phyloP scores from a whole-genome alignment of 2,329 filamentous ascomycete genomes.

The Alternaria angustiovoidea region DNA sequence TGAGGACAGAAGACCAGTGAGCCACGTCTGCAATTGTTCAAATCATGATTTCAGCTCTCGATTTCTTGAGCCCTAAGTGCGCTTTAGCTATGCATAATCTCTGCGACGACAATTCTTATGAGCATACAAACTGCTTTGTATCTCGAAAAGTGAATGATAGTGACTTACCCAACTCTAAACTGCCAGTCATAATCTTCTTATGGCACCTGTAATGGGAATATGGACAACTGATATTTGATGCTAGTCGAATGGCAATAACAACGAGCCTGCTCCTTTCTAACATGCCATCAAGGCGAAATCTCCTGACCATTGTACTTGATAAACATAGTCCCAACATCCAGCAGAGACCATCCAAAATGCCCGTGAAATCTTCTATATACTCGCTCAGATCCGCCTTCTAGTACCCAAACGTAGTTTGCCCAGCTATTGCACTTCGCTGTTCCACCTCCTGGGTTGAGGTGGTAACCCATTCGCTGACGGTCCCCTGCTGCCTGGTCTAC shows the following conservation, averaged over 20 bases:
- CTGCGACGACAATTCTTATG: neutral
- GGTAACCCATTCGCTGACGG: conserved; percentile 20
- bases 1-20: neutral
- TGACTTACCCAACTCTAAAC: neutral
- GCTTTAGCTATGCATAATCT: neutral
- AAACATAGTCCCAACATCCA: neutral
- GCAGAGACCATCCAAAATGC: neutral
- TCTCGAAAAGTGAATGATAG: neutral
- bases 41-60: neutral
- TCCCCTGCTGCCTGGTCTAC: conserved; percentile 34
- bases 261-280: neutral
- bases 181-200: neutral
- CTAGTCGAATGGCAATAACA: conserved; percentile 6
- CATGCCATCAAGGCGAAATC: neutral
- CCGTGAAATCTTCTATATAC: neutral
- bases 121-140: neutral
- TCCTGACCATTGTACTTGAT: neutral
- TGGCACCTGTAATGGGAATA: neutral
- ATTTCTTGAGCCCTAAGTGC: neutral
- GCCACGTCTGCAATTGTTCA: neutral
- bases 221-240: neutral
- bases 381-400: neutral
- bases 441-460: conserved; percentile 40
- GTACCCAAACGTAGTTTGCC: neutral
- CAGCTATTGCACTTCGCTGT: conserved; percentile 40